Base-by-base conservation (phyloP, 2,329 filamentous ascomycete genomes). In the Trichophyton verrucosum region DNA sequence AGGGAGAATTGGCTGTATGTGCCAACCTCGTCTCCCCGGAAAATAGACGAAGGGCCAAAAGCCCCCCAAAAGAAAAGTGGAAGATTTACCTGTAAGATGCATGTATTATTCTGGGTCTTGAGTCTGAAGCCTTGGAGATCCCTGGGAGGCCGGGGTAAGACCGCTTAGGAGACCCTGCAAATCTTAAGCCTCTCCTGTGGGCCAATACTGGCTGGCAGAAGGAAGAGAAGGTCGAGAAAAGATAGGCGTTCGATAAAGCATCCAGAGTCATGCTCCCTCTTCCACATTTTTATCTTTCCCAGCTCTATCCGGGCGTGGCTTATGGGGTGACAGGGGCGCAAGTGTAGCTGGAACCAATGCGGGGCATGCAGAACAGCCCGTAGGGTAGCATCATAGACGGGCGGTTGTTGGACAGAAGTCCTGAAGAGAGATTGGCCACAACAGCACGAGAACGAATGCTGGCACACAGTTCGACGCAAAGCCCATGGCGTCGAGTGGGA, bases 41-140 rank as follows among this genome's bases (percentile, higher is more conserved):
- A 58, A 47, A 58, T 58, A 58, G 57, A 58, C 57, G 57, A 58
- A 58, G 44, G 27, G 27, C 57, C 33, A 38, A 42, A 58, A 53
- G 27, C 22, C 49, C 22, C 47, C 49, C 15, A 53, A 30, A 53
- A 53, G 49, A 53, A 53, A 53, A 33, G 49, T 22, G 49, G 27
- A 7, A 30, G 13, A 33, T 44, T n/a, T 44, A 17, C n/a, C 15
- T 47, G 27, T 6, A 33, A 13, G 22, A 27, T 53, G 33, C 33
- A 38, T 38, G 33, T 38, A 38, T 38, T 38, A 38, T 53, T 53
- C n/a, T 27, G 22, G 3, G 13, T 53, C 49, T 33, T 53, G 49
- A 24, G 13, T 30, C 49, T 53, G 13, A 53, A 53, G 49, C 27
- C 49, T 53, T 33, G 22, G 49, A 20, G 24, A 53, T 53, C 49